phyloP scores from a whole-genome alignment of 306 rosid species.

The Glycine tomentella region DNA sequence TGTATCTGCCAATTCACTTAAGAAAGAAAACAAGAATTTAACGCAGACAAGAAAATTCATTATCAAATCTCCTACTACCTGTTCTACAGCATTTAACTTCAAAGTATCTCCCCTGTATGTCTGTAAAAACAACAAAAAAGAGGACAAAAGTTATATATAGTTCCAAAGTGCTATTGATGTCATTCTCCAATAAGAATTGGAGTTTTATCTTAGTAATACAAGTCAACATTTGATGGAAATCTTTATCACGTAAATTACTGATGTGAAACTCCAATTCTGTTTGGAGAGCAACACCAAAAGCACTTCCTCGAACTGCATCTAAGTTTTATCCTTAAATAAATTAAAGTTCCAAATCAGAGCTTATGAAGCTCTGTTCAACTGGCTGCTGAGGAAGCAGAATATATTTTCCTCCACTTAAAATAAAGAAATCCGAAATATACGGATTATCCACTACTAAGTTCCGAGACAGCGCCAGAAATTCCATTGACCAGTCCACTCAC shows the following conservation, averaged over 20 bases:
- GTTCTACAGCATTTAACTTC: constrained; percentile 64
- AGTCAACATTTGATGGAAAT: neutral
- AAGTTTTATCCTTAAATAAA: neutral
- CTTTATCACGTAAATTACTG: neutral
- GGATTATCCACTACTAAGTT: neutral
- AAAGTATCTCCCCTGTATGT: constrained; percentile 60
- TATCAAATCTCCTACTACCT: constrained; percentile 58
- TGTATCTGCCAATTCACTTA: constrained; percentile 5
- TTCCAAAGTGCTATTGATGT: neutral
- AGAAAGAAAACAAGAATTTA: constrained; percentile 2
- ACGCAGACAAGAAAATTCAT: neutral
- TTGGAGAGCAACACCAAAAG: neutral
- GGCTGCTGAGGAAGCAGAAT: constrained; percentile 19
- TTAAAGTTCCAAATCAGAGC: constrained; percentile 40
- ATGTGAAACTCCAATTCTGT: neutral
- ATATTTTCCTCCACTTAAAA: neutral
- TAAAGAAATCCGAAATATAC: constrained; percentile 1
- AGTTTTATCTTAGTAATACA: neutral
- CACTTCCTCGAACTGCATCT: neutral
- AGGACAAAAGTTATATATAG: neutral
- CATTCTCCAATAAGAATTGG: neutral
- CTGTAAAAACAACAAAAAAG: no score
- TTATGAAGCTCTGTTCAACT: constrained; percentile 39
- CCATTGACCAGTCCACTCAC: constrained; percentile 34
- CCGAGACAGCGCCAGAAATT: constrained; percentile 25